Evolutionary conservation across 2,329 filamentous ascomycete genomes (phyloP), one percentile per base, ranked within the genome.

Genomic region (Magnaporthiopsis poae): DNA sequence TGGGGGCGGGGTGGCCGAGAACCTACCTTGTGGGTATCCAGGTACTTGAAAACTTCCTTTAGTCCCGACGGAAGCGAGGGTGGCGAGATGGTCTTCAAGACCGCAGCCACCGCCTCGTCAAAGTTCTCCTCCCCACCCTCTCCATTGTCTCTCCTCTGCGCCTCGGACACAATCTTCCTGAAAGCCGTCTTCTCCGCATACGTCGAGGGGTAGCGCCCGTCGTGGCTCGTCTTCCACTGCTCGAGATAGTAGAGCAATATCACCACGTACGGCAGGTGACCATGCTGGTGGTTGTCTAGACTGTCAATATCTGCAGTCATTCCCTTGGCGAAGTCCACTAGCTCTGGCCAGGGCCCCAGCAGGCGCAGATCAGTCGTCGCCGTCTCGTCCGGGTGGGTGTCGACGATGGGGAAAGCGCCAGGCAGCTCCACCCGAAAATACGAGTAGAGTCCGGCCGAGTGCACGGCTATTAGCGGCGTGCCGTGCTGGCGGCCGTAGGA

Each of bases 41-140:
- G 64, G 72, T 93, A 88, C 56, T 88, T 84, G 73, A 99, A 94
- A 11, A 98, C 87, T 69, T 94, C 88, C 69, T 84, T 86, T 60
- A 96, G 83, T 2, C 87, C 85, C 61, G 85, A 85, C 60, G 89
- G 87, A 27, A 96, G 76, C 33, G 84, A 84, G 62, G 89, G 87
- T 25, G 82, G 79, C 61, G 89, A 88, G 39, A 99, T 81, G n/a
- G 90, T 90, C 77, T 96, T 96, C 72, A 98, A 82, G 0, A 98
- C 92, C 5, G 93, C 92, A 18, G 87, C 88, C 62, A 88, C 87
- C 4, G 95, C 96, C 77, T 99, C 95, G 68, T 97, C 92, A 73
- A 92, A 99, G 76, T 99, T 99, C 79, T 99, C 95, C 74, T 99
- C 95, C 67, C 90, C 91, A 62, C 92, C 93, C 75, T 96, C 92